phyloP scores from a whole-genome alignment of 305 asterid species.

The Caryopteris hybrid region DNA sequence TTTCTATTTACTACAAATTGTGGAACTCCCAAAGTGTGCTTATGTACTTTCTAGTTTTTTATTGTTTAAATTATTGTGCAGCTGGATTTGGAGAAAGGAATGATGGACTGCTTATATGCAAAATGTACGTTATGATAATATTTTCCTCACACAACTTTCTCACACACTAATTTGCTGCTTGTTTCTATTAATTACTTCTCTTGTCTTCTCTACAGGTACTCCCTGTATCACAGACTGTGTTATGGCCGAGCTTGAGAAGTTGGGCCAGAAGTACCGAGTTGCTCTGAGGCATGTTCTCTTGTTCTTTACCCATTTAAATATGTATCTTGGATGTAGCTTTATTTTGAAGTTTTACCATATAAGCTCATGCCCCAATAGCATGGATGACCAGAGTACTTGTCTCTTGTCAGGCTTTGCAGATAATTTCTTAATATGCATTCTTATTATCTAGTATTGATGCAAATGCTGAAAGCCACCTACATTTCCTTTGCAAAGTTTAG shows the following conservation, averaged over 20 bases:
- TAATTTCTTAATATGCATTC: background rate
- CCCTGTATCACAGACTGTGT: conserved; percentile 99
- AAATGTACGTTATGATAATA: conserved; percentile 61
- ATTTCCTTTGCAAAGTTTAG: background rate
- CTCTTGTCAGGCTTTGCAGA: background rate
- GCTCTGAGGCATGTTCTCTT: conserved; percentile 66
- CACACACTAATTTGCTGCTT: background rate
- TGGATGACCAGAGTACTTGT: background rate
- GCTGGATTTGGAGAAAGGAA: conserved; percentile 96
- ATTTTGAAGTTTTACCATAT: background rate
- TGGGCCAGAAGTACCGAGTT: conserved; percentile 92
- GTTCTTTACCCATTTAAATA: background rate
- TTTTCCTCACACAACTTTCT: background rate
- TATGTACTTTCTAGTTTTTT: background rate
- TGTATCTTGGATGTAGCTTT: background rate
- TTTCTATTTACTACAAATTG: too few relatives aligned
- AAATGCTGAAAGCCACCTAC: background rate
- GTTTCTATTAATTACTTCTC: background rate
- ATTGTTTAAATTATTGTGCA: conserved; percentile 28
- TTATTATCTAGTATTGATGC: background rate
- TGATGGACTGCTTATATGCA: conserved; percentile 99
- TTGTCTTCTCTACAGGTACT: conserved; percentile 55
- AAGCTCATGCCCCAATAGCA: background rate
- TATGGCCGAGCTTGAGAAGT: conserved; percentile 99
- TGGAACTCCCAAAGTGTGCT: too few relatives aligned